Conservation (phyloP, 768 basidiomycete genomes). For the Glaciozyma antarctica region DNA sequence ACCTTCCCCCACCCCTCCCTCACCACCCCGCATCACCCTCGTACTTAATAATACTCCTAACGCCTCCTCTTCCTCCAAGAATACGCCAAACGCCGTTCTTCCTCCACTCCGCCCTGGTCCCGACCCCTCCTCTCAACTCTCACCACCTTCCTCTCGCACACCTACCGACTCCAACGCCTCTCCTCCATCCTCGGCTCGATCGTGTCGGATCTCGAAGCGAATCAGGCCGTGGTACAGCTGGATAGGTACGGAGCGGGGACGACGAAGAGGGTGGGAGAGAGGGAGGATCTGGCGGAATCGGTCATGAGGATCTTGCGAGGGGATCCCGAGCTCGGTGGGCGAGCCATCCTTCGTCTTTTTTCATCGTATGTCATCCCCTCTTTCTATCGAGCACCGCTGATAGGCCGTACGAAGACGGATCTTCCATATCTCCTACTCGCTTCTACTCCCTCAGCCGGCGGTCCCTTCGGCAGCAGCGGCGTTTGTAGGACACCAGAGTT, state of each 20-base stretch:
- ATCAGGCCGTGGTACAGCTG: neutral
- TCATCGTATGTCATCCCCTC: neutral
- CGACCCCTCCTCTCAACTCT: conserved; percentile 13
- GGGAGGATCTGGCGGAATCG: neutral
- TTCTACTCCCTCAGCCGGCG: conserved; percentile 7
- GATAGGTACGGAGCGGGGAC: neutral
- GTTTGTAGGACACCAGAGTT: neutral
- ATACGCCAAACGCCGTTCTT: conserved; percentile 14
- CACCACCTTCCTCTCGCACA: conserved; percentile 11
- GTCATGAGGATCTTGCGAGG: conserved; percentile 6
- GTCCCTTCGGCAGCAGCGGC: neutral
- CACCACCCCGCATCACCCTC: neutral
- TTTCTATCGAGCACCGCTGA: neutral
- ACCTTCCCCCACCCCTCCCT: neutral
- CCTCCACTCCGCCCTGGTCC: neutral
- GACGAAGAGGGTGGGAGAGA: neutral
- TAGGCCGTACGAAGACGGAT: neutral
- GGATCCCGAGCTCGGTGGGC: conserved; percentile 16
- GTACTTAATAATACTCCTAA: conserved; percentile 7
- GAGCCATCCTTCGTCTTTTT: conserved; percentile 4
- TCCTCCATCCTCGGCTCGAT: neutral
- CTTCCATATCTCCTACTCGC: conserved; percentile 16
- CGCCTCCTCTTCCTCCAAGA: conserved; percentile 25
- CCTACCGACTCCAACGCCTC: neutral
- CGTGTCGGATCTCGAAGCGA: neutral